Evolutionary conservation across 176 grass and related monocot genomes (phyloP), one percentile per base, ranked within the genome.

Genomic region (Avena insularis): DNA sequence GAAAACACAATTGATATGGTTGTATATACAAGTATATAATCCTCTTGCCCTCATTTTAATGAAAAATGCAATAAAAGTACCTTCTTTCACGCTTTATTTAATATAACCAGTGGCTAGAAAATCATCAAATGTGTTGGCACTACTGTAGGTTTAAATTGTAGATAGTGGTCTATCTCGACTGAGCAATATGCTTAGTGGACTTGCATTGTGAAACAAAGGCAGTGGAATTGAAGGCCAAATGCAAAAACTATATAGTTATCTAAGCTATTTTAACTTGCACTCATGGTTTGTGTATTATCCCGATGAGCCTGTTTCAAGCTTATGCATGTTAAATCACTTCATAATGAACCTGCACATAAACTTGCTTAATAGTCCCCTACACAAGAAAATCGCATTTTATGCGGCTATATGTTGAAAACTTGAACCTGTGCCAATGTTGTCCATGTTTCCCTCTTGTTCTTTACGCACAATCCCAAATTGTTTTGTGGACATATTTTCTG

Each of bases 331-430:
- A 9, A 71, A 71, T 25, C 71, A 49, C 71, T 49, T 49, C 71
- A 74, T 74, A 72, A 47, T 46, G 4, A 71, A 71, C 38, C 69
- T 72, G 43, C 20, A n/a, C 71, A 74, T 74, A 49, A 72, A n/a
- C 45, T 74, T 74, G 10, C 71, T 74, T 48, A 74, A 48, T 74
- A 49, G 71, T 49, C 46, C 11, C 71, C 71, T 74, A 49, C 45
- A 49, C 43, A 48, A 71, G 69, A 46, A 69, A 72, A 72, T 25
- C n/a, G 40, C 71, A 49, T 74, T 16, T 40, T 19, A 17, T 43
- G 35, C 31, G 62, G 23, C 67, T 71, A 43, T 71, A 71, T 43
- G 40, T 12, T 45, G 7, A 49, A 46, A 65, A 31, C 40, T 46
- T 43, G 66, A 69, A 71, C 70, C 70, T 73, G 40, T 73, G 20